Percentiles rank a stretch among this genome's conserved stretches.
phyloP scores from a whole-genome alignment of 78 protist genomes.

The Monosiga brevicollis region DNA sequence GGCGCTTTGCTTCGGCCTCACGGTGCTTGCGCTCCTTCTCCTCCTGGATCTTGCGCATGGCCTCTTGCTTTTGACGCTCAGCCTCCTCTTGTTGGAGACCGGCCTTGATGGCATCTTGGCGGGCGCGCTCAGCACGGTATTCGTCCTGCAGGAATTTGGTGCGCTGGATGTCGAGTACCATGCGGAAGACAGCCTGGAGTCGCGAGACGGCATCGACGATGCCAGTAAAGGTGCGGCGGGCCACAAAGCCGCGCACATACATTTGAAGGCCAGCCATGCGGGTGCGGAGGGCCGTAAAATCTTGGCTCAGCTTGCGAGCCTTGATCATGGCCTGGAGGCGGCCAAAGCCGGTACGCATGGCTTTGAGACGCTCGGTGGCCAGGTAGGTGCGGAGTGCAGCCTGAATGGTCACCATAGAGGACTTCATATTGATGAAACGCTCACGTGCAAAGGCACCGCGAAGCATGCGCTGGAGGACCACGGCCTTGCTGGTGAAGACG shows the following conservation, averaged over 20 bases:
- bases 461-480: background rate
- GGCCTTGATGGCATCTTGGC: background rate
- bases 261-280: background rate
- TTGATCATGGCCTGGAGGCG: background rate
- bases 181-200: background rate
- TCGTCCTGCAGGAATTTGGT: background rate
- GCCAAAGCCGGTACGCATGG: background rate
- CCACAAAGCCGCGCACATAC: background rate
- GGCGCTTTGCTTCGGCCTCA: background rate
- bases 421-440: background rate
- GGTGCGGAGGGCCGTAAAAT: background rate
- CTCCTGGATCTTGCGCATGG: background rate
- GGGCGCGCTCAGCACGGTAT: background rate
- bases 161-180: background rate
- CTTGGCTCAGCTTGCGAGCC: background rate
- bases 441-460: background rate
- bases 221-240: background rate
- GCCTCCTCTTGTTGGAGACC: background rate
- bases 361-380: background rate
- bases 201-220: too few relatives aligned
- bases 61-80: background rate
- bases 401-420: background rate
- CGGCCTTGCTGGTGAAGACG: background rate
- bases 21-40: background rate
- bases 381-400: background rate